Conservation (phyloP, 2,329 filamentous ascomycete genomes). For the Ophiobolus disseminans region DNA sequence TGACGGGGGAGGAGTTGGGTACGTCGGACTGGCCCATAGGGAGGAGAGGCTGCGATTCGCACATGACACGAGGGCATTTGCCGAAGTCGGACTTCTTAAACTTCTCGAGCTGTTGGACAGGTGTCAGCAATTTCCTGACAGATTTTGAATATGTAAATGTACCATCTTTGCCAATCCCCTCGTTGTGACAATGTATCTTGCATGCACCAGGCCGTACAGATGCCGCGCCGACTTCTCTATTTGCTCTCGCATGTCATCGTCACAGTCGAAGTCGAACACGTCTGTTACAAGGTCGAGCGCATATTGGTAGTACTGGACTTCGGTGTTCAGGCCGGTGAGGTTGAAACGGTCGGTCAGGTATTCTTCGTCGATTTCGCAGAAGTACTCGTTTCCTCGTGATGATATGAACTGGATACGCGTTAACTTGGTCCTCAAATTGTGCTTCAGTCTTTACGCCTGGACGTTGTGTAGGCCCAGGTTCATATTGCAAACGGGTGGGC, state of each 20-base stretch:
- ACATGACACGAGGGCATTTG: conserved; percentile 96
- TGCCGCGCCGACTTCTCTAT: conserved; percentile 98
- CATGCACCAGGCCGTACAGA: conserved; percentile 94
- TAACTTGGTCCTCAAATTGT: conserved; percentile 15
- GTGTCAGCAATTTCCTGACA: conserved; percentile 15
- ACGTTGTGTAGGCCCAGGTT: no score
- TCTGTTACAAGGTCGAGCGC: conserved; percentile 96
- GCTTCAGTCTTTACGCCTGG: no score
- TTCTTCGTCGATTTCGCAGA: conserved; percentile 99
- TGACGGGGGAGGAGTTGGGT: conserved; percentile 86
- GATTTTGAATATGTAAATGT: conserved; percentile 25
- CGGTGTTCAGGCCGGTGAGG: conserved; percentile 92
- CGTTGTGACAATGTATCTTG: conserved; percentile 95
- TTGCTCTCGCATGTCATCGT: conserved; percentile 96
- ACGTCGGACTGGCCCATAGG: conserved; percentile 94
- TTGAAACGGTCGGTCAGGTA: conserved; percentile 99
- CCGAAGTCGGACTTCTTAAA: conserved; percentile 99
- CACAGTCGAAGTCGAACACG: conserved; percentile 97
- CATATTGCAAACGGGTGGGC: no score
- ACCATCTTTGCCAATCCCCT: conserved; percentile 96
- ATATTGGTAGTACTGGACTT: conserved; percentile 99
- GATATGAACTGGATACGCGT: conserved; percentile 80
- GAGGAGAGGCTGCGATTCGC: conserved; percentile 88
- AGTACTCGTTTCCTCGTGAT: conserved; percentile 97
- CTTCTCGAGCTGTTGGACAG: conserved; percentile 82